Conservation (phyloP, 768 basidiomycete genomes). For the Rossbeevera mucosa region DNA sequence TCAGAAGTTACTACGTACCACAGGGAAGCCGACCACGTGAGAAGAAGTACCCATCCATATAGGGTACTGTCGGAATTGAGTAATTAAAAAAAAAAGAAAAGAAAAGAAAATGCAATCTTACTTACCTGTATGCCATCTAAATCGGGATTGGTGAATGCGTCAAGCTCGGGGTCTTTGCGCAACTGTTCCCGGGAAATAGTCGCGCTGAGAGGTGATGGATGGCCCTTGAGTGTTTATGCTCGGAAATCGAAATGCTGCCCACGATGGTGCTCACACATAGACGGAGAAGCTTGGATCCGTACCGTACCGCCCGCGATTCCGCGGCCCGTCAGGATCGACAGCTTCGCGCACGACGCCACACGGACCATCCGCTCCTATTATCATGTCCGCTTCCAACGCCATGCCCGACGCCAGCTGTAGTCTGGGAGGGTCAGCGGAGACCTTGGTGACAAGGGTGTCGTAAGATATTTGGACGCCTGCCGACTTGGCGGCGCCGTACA, state of each 20-base stretch:
- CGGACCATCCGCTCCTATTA: slow-evolving; percentile 57
- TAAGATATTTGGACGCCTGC: slow-evolving; percentile 46
- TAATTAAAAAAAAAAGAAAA: neutral
- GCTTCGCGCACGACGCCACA: slow-evolving; percentile 37
- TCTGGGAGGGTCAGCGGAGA: slow-evolving; percentile 26
- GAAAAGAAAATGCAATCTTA: neutral
- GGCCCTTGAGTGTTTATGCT: slow-evolving; percentile 2
- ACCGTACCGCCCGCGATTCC: slow-evolving; percentile 19
- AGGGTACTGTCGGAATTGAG: slow-evolving; percentile 10
- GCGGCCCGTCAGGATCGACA: slow-evolving; percentile 19
- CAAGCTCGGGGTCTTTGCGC: slow-evolving; percentile 37
- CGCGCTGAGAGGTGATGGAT: slow-evolving; percentile 24
- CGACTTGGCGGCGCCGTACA: slow-evolving; percentile 42
- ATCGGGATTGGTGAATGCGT: slow-evolving; percentile 14
- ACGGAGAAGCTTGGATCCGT: slow-evolving; percentile 28
- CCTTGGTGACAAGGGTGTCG: slow-evolving; percentile 31
- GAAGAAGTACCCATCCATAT: slow-evolving; percentile 20
- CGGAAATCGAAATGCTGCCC: neutral
- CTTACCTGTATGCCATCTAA: slow-evolving; percentile 14
- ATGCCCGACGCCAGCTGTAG: slow-evolving; percentile 40
- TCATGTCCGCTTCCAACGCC: slow-evolving; percentile 41
- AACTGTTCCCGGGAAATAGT: slow-evolving; percentile 39
- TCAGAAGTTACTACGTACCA: slow-evolving; percentile 8
- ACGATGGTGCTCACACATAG: slow-evolving; percentile 37
- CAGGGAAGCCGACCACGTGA: slow-evolving; percentile 13